phyloP scores from a whole-genome alignment of 1,284 basidiomycete genomes.

The Rhodotorula sp. region DNA sequence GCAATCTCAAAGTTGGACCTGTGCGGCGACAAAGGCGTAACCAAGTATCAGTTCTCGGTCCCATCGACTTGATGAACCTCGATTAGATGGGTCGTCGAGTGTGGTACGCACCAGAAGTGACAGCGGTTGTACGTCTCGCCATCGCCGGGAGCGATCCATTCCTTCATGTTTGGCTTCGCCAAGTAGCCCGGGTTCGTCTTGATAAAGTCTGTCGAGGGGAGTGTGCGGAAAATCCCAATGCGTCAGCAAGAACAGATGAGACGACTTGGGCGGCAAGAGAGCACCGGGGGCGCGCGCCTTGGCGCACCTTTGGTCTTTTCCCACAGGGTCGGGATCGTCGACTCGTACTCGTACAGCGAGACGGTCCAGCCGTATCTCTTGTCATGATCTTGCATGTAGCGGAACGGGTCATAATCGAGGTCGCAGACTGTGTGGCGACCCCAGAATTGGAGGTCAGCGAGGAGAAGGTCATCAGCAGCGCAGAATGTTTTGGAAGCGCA shows the following conservation, averaged over 20 bases:
- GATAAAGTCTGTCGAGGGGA: constrained; percentile 61
- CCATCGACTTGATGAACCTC: neutral
- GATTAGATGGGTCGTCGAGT: neutral
- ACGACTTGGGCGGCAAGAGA: neutral
- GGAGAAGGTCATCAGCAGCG: neutral
- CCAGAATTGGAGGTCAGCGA: constrained; percentile 20
- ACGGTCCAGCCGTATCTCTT: constrained; percentile 62
- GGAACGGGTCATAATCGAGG: constrained; percentile 45
- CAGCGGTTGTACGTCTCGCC: constrained; percentile 75
- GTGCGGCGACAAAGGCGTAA: neutral
- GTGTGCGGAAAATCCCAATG: too few relatives aligned
- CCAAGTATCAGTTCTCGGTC: neutral
- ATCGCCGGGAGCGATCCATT: constrained; percentile 69
- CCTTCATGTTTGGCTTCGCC: constrained; percentile 66
- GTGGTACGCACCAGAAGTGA: constrained; percentile 47
- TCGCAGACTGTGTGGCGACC: constrained; percentile 38
- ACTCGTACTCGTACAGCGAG: constrained; percentile 70
- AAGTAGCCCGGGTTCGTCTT: constrained; percentile 65
- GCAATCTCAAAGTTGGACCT: constrained; percentile 68
- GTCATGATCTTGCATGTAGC: constrained; percentile 30
- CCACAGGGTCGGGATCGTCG: constrained; percentile 78
- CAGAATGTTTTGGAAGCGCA: neutral
- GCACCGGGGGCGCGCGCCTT: too few relatives aligned
- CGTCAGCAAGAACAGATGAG: too few relatives aligned
- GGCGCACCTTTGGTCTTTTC: constrained; percentile 32